phyloP scores from a whole-genome alignment of 495 filamentous ascomycete species.

The Cercophora scortea region DNA sequence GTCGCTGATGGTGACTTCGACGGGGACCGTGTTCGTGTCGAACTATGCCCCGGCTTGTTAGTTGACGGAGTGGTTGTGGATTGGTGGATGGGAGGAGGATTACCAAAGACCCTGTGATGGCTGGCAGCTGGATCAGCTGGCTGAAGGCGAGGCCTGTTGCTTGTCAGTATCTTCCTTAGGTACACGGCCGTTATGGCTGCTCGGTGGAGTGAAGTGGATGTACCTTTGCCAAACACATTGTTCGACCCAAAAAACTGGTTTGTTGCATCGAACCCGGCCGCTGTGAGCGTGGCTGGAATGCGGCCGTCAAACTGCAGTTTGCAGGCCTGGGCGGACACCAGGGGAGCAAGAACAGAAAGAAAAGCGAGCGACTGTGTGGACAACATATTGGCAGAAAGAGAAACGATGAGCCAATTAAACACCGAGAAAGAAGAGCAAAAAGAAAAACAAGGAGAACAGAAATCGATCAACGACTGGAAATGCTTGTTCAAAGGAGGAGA shows the following conservation, averaged over 20 bases:
- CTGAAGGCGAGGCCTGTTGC: slow-evolving; percentile 18
- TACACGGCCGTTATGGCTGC: no score
- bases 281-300: slow-evolving; percentile 14
- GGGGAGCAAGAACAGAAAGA: slow-evolving; percentile 1
- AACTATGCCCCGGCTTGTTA: slow-evolving; percentile 11
- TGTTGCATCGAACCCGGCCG: slow-evolving; percentile 20
- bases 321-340: slow-evolving; percentile 20
- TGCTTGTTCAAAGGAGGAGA: background rate
- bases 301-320: slow-evolving; percentile 31
- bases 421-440: background rate
- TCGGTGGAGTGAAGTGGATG: background rate
- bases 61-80: background rate
- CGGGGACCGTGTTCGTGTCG: slow-evolving; percentile 19
- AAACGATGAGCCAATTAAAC: background rate
- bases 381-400: slow-evolving; percentile 2
- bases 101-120: slow-evolving; percentile 18
- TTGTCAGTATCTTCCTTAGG: background rate
- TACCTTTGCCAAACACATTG: slow-evolving; percentile 24
- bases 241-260: slow-evolving; percentile 25
- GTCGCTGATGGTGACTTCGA: slow-evolving; percentile 32
- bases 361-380: background rate
- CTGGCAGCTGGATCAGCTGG: slow-evolving; percentile 19
- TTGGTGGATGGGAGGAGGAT: background rate
- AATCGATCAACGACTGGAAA: slow-evolving; percentile 6
- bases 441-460: background rate